Base-by-base conservation (phyloP, 495 filamentous ascomycete genomes). In the Pseudomonodictys pantanalensis region DNA sequence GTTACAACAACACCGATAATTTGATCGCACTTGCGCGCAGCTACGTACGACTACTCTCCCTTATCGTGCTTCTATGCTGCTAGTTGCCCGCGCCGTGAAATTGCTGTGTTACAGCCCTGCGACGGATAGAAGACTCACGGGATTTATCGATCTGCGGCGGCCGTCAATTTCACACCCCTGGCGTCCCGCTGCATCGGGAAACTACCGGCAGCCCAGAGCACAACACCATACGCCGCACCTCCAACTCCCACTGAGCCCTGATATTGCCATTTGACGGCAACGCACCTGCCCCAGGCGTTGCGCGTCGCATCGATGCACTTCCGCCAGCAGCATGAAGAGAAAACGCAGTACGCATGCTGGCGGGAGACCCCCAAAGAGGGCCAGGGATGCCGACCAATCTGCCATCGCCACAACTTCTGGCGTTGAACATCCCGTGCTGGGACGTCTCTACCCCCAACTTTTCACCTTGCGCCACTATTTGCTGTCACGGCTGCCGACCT, bases 381-480 rank as follows among this genome's bases (percentile, higher is more conserved):
- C 45, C 48, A 59, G 48, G 51, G 24, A 53, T 47, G 49, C 52
- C 47, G 35, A 52, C 64, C 64, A 67, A 67, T 67, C 58, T 63
- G 26, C 59, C 58, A 8, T 38, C 59, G 64, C 64, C 64, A 67
- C 58, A 63, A 39, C 29, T 59, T 42, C 56, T 46, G 35, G 24
- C 39, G 30, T 56, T 51, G 73, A 78, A 24, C 86, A 91, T 72
- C 83, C 85, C 18, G 79, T 95, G 25, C 79, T 97, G 48, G 81
- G 78, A 43, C 78, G 83, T 58, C 95, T 89, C 75, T 96, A 95
- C 73, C 72, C 77, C 2, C 68, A 80, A 28, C 79, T 90, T 12
- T 69, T 83, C 30, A 85, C 86, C 0, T 73, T 97, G 47, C 84
- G 91, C 39, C 77, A 87, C 30, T 92, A 91, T 72, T 76, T 93